phyloP scores from a whole-genome alignment of 306 rosid genomes.

The Glycine latifolia region DNA sequence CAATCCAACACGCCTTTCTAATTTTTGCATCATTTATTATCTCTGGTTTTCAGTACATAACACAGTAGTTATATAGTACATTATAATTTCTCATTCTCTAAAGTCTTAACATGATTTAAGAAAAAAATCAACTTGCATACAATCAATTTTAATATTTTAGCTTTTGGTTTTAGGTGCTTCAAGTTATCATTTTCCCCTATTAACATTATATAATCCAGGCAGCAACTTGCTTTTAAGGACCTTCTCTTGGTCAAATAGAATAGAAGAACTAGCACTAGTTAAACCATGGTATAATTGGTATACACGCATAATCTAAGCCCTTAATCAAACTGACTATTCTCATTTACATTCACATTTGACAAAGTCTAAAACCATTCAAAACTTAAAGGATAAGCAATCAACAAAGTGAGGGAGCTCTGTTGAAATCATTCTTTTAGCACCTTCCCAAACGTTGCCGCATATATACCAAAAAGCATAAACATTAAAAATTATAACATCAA shows the following conservation, averaged over 20 bases:
- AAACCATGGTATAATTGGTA: not conserved
- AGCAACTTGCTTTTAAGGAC: not conserved
- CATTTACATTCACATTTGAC: slow-evolving; percentile 17
- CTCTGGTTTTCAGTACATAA: no score
- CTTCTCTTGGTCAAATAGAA: not conserved
- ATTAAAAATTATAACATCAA: slow-evolving; percentile 55
- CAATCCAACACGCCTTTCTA: no score
- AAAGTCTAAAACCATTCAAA: slow-evolving; percentile 42
- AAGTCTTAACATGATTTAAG: no score
- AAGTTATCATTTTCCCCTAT: no score
- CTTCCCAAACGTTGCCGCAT: slow-evolving; percentile 48
- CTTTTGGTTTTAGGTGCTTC: no score
- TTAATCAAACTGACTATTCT: slow-evolving; percentile 33
- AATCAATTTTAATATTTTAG: no score
- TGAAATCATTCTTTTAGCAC: slow-evolving; percentile 32
- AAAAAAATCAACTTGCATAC: no score
- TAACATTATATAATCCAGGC: not conserved
- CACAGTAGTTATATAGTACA: no score
- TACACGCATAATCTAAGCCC: slow-evolving; percentile 27
- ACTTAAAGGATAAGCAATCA: slow-evolving; percentile 45
- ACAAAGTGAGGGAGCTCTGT: slow-evolving; percentile 32
- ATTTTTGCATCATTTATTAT: no score
- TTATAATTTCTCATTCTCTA: no score
- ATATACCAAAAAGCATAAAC: slow-evolving; percentile 51
- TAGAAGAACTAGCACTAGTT: not conserved